A percentile compares a stretch with the other conserved stretches of the same genome.
These are phyloP conservation scores for Delitschia confertaspora DNA, from an alignment of 495 filamentous ascomycete species.

Conservation along the genomic window DNA sequence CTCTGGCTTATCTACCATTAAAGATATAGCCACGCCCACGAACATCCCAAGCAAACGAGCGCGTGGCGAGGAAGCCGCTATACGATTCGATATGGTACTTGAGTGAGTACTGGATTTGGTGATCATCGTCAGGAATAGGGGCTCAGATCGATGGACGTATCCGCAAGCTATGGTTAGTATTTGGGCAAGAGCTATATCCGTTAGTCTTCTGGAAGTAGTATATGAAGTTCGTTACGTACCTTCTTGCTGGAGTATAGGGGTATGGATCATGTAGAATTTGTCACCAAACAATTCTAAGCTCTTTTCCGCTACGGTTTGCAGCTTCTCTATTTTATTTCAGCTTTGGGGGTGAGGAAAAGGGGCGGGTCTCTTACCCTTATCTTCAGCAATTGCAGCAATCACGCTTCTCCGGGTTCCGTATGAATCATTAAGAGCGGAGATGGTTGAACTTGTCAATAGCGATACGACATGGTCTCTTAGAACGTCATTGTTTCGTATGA, in stretches of 20 bases:
- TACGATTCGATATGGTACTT: slow-evolving; percentile 72
- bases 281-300: slow-evolving; percentile 69
- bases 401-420: slow-evolving; percentile 55
- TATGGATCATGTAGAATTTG: slow-evolving; percentile 75
- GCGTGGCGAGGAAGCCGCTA: slow-evolving; percentile 63
- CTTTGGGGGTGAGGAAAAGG: background rate
- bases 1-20: slow-evolving; percentile 65
- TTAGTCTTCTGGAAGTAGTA: slow-evolving; percentile 26
- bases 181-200: slow-evolving; percentile 61
- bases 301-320: slow-evolving; percentile 55
- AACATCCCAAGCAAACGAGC: slow-evolving; percentile 85
- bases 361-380: slow-evolving; percentile 38
- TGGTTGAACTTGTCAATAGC: background rate
- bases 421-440: slow-evolving; percentile 43
- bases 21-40: slow-evolving; percentile 71
- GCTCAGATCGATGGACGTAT: slow-evolving; percentile 55
- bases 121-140: slow-evolving; percentile 51
- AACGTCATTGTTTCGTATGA: slow-evolving; percentile 35
- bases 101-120: slow-evolving; percentile 64
- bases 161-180: slow-evolving; percentile 69
- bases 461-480: slow-evolving; percentile 46
- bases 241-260: slow-evolving; percentile 76
- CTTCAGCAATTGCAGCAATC: slow-evolving; percentile 49
- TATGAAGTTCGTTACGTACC: slow-evolving; percentile 43
- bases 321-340: slow-evolving; percentile 33